Evolutionary conservation across 2,329 filamentous ascomycete genomes (phyloP).

Genomic region (Arachnopeziza araneosa): DNA sequence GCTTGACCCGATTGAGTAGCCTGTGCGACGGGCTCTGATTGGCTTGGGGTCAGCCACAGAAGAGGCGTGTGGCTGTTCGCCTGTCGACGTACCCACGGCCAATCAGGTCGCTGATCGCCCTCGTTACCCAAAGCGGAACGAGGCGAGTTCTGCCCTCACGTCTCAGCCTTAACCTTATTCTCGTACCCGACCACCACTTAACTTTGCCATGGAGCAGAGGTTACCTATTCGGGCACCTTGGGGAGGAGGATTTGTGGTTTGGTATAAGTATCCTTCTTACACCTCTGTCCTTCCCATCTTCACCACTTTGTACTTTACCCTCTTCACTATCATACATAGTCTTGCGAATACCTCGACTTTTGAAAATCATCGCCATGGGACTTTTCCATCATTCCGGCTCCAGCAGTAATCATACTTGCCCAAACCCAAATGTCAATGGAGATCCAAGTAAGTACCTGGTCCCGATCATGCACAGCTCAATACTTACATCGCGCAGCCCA

Average conservation of each 20-base stretch:
- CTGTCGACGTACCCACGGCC: not conserved
- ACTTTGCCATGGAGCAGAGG: not conserved
- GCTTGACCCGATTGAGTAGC: not conserved
- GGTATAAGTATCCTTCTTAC: not conserved
- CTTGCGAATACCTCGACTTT: no score
- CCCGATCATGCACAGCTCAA: not conserved
- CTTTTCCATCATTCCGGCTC: not conserved
- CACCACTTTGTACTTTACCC: not conserved
- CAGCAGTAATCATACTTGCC: not conserved
- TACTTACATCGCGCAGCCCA: constrained; percentile 1
- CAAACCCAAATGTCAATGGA: not conserved
- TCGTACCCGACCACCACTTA: not conserved
- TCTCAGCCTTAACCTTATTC: not conserved
- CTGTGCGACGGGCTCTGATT: not conserved
- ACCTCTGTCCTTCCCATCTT: not conserved
- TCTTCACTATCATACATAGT: no score
- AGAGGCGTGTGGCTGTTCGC: no score
- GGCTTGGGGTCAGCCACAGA: not conserved
- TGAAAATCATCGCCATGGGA: not conserved
- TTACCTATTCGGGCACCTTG: not conserved
- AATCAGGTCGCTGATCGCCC: not conserved
- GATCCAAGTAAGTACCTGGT: not conserved
- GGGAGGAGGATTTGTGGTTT: not conserved
- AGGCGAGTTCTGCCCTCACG: no score
- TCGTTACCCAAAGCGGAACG: not conserved